Conservation (phyloP, 208 protist species). For the Trypanosomatidae sp. region DNA sequence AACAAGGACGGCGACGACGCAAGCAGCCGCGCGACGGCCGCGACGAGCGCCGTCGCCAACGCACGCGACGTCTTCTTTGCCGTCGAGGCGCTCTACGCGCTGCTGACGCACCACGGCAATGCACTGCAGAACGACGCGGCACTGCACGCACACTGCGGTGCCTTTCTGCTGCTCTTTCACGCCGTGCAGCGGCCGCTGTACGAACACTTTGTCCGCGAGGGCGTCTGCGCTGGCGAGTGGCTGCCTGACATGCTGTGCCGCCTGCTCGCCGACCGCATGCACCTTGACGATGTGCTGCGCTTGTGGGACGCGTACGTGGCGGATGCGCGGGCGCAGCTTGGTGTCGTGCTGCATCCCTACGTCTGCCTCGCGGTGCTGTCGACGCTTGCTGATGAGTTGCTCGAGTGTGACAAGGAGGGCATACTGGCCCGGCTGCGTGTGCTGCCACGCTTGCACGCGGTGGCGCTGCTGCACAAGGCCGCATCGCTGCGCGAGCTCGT, state of each 20-base stretch:
- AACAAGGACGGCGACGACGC: conserved; percentile 3
- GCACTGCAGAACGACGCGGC: conserved; percentile 41
- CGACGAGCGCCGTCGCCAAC: conserved; percentile 12
- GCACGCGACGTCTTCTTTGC: conserved; percentile 37
- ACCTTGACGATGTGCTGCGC: conserved; percentile 52
- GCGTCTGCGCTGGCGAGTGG: conserved; percentile 57
- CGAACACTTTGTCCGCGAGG: conserved; percentile 59
- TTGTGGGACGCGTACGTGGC: conserved; percentile 76
- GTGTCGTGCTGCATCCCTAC: conserved; percentile 62
- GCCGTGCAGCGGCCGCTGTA: conserved; percentile 51
- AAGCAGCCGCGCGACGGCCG: conserved; percentile 2
- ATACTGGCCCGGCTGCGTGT: conserved; percentile 51
- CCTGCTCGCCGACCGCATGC: conserved; percentile 48
- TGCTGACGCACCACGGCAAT: conserved; percentile 44
- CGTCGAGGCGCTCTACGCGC: conserved; percentile 22
- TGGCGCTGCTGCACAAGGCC: conserved; percentile 52
- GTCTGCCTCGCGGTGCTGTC: conserved; percentile 62
- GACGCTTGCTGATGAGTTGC: conserved; percentile 70
- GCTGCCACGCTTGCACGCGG: conserved; percentile 60
- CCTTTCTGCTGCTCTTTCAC: conserved; percentile 70
- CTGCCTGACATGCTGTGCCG: conserved; percentile 47
- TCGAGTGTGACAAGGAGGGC: conserved; percentile 57
- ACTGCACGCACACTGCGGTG: conserved; percentile 59
- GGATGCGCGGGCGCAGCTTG: conserved; percentile 21
- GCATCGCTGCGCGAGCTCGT: conserved; percentile 61